Evolutionary conservation across 257 asterid species (phyloP), one percentile per base, ranked within the genome.

Genomic region (Paulownia fortunei): DNA sequence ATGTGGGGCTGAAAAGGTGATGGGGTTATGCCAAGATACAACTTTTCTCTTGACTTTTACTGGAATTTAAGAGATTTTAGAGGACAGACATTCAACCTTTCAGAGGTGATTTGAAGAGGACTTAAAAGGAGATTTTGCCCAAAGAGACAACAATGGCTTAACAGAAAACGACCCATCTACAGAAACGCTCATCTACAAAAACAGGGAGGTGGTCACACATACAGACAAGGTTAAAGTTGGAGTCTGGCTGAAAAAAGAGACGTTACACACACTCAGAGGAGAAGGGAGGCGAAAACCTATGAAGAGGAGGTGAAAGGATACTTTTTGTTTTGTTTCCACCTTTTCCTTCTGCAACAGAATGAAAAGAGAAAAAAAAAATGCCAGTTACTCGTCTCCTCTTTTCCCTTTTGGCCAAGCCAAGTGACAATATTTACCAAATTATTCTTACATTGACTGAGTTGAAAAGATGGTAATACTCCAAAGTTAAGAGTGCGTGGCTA

Each of bases 21-120:
- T 74, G 86, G 87, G 84, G 84, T 41, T 76, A 76, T 58, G 87
- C 44, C 37, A 84, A 86, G 78, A 83, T 63, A 6, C 73, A 19
- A 49, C 41, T 37, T 79, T 73, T 79, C n/a, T 80, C 54, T 30
- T 42, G 3, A 11, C 74, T 52, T 74, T 69, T 72, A 30, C 36
- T 58, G 80, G 74, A 73, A 32, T 82, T 81, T 61, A 66, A 66
- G 77, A 76, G 60, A 59, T 76, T 78, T n/a, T 24, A 71, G 56
- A 1, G 42, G 69, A 69, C 66, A 72, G 37, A 76, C 18, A 72
- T 13, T 19, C 54, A 16, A 59, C 61, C 76, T 64, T 77, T 77
- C 55, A 72, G 55, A 47, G 71, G 81, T 72, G 80, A 32, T 59
- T 61, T 67, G 27, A 80, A 83, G 77, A 69, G 66, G n/a, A n/a